Percentiles rank a stretch among this genome's conserved stretches.
Conservation (phyloP, 106 monocot genomes). For the Dioscorea zingiberensis region DNA sequence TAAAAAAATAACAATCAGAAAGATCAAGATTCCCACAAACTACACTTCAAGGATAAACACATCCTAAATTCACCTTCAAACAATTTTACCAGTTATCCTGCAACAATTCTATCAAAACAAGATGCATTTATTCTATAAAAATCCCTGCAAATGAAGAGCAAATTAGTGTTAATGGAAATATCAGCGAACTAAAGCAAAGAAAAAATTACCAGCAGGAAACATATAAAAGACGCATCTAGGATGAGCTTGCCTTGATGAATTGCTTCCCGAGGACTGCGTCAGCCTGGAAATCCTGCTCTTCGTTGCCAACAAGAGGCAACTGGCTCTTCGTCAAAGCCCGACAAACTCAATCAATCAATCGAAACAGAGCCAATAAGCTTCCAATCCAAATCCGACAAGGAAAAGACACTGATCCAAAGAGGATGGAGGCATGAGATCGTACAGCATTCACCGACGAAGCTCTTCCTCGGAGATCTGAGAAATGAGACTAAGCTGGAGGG, state of each 20-base stretch:
- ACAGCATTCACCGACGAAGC: constrained; percentile 69
- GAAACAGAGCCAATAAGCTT: neutral
- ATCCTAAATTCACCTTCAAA: too few species aligned
- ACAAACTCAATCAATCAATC: neutral
- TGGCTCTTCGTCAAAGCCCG: constrained; percentile 21
- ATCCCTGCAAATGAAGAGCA: too few species aligned
- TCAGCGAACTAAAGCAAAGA: neutral
- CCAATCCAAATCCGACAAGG: too few species aligned
- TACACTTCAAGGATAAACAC: too few species aligned
- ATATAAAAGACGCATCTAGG: neutral
- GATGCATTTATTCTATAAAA: too few species aligned
- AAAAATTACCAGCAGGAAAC: neutral
- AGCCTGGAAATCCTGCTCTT: constrained; percentile 78
- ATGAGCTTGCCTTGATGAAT: constrained; percentile 61
- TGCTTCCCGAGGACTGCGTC: constrained; percentile 94
- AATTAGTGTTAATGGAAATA: too few species aligned
- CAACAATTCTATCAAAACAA: too few species aligned
- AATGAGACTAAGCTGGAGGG: constrained; percentile 19
- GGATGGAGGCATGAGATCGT: neutral
- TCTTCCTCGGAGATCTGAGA: constrained; percentile 28
- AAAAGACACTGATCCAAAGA: neutral
- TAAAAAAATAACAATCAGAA: too few species aligned
- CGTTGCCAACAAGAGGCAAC: constrained; percentile 78
- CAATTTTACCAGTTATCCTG: too few species aligned
- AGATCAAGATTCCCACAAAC: too few species aligned